Evolutionary conservation across 257 asterid genomes (phyloP), one percentile per base, ranked within the genome.

Genomic region (Fraxinus excelsior): DNA sequence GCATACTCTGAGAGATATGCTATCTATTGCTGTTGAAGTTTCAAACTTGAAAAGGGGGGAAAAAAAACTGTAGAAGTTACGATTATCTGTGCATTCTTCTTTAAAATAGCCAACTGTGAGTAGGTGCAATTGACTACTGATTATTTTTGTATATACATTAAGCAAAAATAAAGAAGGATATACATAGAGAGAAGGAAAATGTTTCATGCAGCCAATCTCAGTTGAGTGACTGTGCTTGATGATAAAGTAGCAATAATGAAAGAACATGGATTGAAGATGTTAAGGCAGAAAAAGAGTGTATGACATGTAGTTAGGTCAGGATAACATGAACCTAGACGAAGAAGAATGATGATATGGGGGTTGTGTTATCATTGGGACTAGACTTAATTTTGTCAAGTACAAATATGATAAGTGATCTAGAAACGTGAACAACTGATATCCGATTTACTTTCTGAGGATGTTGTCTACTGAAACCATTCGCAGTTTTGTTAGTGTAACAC

Each of bases 271-370:
- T 21, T 21, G 29, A 58, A 7, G 2, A 23, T n/a, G n/a, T n/a
- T n/a, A n/a, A n/a, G n/a, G n/a, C n/a, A n/a, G n/a, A n/a, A n/a
- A n/a, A n/a, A n/a, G n/a, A n/a, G n/a, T n/a, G n/a, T n/a, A n/a
- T 3, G 18, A 56, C 26, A n/a, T 56, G 7, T 51, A 4, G 65
- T 70, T 19, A 34, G 64, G 29, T 56, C 35, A 40, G 4, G 74
- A 71, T 34, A 64, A 62, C 14, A 23, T n/a, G 67, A 21, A 40
- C 34, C n/a, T 68, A n/a, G 42, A 16, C n/a, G n/a, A n/a, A 25
- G 34, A 7, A 32, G 16, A 11, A 44, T 26, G 58, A 76, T 84
- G 80, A 29, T 87, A 21, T 86, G 78, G 65, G 88, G 84, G 35
- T 29, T 19, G 25, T 56, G 11, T 58, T 16, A 16, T 26, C 7